A percentile compares a stretch with the other conserved stretches of the same genome.
Evolutionary conservation across 345 rosid species (phyloP).

Genomic region (Corymbia maculata): DNA sequence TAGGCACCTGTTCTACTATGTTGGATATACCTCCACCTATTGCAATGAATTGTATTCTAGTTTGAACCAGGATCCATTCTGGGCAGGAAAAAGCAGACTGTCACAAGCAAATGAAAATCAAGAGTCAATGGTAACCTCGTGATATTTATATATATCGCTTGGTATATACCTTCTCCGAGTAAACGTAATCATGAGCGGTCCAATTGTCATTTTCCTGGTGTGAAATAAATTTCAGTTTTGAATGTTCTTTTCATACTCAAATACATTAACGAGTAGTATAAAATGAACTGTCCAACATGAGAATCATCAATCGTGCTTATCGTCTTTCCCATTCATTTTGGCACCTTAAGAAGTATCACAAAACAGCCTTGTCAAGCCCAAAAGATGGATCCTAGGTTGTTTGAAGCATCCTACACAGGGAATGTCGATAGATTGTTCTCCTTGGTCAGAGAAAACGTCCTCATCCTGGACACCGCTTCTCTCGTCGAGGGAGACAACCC

Average conservation of each 20-base stretch:
- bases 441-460: not conserved
- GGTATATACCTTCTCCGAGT: not conserved
- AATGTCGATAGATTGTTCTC: not conserved
- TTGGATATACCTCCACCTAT: not conserved
- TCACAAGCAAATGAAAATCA: not conserved
- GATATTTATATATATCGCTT: not conserved
- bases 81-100: not conserved
- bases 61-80: not conserved
- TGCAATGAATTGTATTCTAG: not conserved
- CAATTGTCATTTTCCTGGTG: not conserved
- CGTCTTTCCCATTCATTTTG: not conserved
- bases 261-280: not conserved
- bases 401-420: slow-evolving; percentile 3
- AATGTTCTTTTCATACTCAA: not conserved
- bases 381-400: slow-evolving; percentile 5
- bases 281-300: not conserved
- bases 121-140: not conserved
- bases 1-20: not conserved
- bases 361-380: not conserved
- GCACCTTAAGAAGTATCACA: not conserved
- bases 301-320: not conserved
- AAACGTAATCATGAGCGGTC: not conserved
- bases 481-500: slow-evolving; percentile 4
- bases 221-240: not conserved
- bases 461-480: not conserved